These are phyloP conservation scores for Blastobotrys malaysiensis DNA, from an alignment of 1,139 yeast genomes.

Conservation along the genomic window DNA sequence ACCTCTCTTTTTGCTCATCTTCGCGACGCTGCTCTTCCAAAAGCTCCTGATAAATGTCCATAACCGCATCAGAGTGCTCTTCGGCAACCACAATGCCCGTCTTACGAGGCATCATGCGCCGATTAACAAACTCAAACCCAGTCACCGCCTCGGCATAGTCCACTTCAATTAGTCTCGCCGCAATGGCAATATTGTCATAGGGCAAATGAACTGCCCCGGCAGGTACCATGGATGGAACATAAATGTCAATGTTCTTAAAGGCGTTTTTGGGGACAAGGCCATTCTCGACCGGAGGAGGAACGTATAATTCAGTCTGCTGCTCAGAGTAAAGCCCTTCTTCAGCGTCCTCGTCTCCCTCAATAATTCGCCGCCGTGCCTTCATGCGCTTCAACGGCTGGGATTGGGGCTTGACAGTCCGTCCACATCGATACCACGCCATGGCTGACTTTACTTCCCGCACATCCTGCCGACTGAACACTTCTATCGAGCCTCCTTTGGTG, in stretches of 20 bases:
- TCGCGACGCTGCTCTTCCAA: conserved; percentile 49
- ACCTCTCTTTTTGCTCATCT: conserved; percentile 41
- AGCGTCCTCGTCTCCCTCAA: conserved; percentile 46
- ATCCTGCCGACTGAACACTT: conserved; percentile 56
- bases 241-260: conserved; percentile 79
- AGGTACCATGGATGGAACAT: conserved; percentile 76
- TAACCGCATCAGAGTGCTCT: conserved; percentile 62
- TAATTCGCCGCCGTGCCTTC: conserved; percentile 26
- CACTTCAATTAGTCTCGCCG: conserved; percentile 63
- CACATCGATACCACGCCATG: conserved; percentile 80
- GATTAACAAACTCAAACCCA: conserved; percentile 64
- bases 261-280: conserved; percentile 71
- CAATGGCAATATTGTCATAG: conserved; percentile 52
- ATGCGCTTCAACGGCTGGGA: conserved; percentile 55
- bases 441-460: conserved; percentile 66
- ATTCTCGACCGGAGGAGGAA: conserved; percentile 55
- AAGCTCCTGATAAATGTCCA: conserved; percentile 50
- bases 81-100: conserved; percentile 73
- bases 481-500: conserved; percentile 8
- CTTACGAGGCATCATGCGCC: conserved; percentile 54
- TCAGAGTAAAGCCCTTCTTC: conserved; percentile 58
- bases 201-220: conserved; percentile 64
- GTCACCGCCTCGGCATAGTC: conserved; percentile 86
- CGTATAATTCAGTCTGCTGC: conserved; percentile 66
- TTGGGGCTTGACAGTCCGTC: conserved; percentile 69